Base-by-base conservation (phyloP, 2,329 filamentous ascomycete species). In the Fusarium foetens region DNA sequence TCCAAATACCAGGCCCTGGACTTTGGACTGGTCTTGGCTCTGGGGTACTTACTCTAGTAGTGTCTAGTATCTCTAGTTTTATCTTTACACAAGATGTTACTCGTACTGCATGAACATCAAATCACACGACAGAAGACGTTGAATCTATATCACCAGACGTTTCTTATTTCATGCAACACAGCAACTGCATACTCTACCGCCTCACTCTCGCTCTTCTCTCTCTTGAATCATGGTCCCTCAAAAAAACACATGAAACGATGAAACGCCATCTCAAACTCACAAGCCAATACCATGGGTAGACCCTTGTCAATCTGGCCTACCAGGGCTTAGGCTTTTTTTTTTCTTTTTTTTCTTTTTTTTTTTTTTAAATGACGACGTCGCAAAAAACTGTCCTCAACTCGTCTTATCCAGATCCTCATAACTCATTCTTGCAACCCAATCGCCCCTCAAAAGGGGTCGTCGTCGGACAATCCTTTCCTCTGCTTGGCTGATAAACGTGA, bases 241-340 rank as follows among this genome's bases (percentile, higher is more conserved):
- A 21, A 49, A 46, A 42, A 60, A 48, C 35, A 60, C 38, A 33
- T 68, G 70, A 71, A 73, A 71, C 70, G 46, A 65, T 61, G 63
- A 73, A 71, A 73, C 67, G 39, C 66, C 58, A 61, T 58, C 48
- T 70, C 52, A 73, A 71, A 73, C 70, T 60, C 62, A 60, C 33
- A 59, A 68, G 70, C 60, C 46, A 51, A 66, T 42, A 45, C 52
- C 70, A 70, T 70, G 57, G 63, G 36, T 49, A 31, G 25, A 39
- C 66, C 70, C 57, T 58, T 63, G 66, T 71, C 59, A 70, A 63
- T 39, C 38, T 38, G 45, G 35, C 65, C 59, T 46, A 58, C 41
- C 21, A 58, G 19, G 68, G 64, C 52, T 57, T 58, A 49, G 45
- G 17, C 45, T 45, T 27, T 21, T 41, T 43, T 33, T 17, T 9